Evolutionary conservation across 805 yeast genomes (phyloP).

Genomic region (Isabelozyma gotoi): DNA sequence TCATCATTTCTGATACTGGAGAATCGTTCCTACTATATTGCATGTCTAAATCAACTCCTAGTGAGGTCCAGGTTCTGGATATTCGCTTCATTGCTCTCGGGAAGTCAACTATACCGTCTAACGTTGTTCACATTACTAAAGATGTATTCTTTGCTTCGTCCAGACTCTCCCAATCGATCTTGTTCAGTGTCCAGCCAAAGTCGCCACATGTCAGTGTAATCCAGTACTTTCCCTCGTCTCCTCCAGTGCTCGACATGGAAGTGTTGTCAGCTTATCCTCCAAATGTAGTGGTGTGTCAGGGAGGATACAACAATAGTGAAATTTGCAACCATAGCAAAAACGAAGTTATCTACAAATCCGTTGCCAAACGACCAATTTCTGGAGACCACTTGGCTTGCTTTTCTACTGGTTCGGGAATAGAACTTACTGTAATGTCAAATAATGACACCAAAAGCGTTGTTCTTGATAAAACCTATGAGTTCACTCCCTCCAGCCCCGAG

Average conservation of each 20-base stretch:
- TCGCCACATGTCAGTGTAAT: conserved; percentile 26
- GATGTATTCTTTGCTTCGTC: conserved; percentile 32
- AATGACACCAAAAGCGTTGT: too few relatives aligned
- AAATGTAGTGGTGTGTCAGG: conserved; percentile 25
- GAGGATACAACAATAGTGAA: conserved; percentile 37
- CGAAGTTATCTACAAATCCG: not conserved
- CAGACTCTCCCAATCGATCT: conserved; percentile 26
- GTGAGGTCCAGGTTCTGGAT: conserved; percentile 6
- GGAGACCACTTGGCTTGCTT: too few relatives aligned
- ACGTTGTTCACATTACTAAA: conserved; percentile 23
- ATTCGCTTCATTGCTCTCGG: conserved; percentile 26
- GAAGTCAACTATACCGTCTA: conserved; percentile 27
- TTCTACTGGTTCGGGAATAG: too few relatives aligned
- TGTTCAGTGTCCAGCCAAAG: conserved; percentile 23
- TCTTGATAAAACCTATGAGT: too few relatives aligned
- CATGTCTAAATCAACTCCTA: conserved; percentile 2
- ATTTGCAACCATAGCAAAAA: conserved; percentile 9
- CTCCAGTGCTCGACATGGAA: conserved; percentile 30
- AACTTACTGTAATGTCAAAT: too few relatives aligned
- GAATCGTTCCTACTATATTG: conserved; percentile 23
- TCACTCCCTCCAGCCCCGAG: not conserved
- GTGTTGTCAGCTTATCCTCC: not conserved
- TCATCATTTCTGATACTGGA: conserved; percentile 30
- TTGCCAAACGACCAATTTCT: not conserved
- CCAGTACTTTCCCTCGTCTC: conserved; percentile 20